Conservation (phyloP, 805 yeast genomes). For the Ascoidea asiatica region DNA sequence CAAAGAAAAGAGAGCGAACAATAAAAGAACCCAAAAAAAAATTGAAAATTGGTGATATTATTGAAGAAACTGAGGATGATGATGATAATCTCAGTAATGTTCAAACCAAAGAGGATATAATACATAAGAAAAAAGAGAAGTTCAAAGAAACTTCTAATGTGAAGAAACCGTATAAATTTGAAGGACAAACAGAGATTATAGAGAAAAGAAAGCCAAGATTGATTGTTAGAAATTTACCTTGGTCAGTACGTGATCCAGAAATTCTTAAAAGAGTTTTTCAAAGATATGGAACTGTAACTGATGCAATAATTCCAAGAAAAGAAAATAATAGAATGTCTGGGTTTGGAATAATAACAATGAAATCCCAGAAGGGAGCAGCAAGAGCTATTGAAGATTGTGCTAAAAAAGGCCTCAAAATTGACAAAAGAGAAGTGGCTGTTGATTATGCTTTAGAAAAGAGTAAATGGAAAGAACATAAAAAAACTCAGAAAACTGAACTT, state of each 20-base stretch:
- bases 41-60: slow-evolving; percentile 9
- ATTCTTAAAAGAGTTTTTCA: slow-evolving; percentile 56
- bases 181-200: slow-evolving; percentile 15
- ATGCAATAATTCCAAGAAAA: slow-evolving; percentile 80
- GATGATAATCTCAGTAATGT: slow-evolving; percentile 7
- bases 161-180: slow-evolving; percentile 1
- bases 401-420: slow-evolving; percentile 56
- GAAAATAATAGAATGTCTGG: slow-evolving; percentile 85
- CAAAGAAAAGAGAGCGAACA: slow-evolving; percentile 89
- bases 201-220: slow-evolving; percentile 77
- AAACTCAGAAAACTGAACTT: slow-evolving; percentile 27
- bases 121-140: slow-evolving; percentile 3
- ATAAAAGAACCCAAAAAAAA: no score
- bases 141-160: slow-evolving; percentile 2
- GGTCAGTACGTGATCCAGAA: slow-evolving; percentile 79
- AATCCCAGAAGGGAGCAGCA: slow-evolving; percentile 62
- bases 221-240: slow-evolving; percentile 85
- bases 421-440: slow-evolving; percentile 85
- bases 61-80: slow-evolving; percentile 1
- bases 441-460: slow-evolving; percentile 86
- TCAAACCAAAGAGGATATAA: slow-evolving; percentile 2
- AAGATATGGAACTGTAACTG: slow-evolving; percentile 75
- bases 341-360: slow-evolving; percentile 90
- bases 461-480: slow-evolving; percentile 57
- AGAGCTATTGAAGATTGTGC: slow-evolving; percentile 58